Evolutionary conservation across 1,284 basidiomycete species (phyloP).

Genomic region (Afroboletus lepidellus): DNA sequence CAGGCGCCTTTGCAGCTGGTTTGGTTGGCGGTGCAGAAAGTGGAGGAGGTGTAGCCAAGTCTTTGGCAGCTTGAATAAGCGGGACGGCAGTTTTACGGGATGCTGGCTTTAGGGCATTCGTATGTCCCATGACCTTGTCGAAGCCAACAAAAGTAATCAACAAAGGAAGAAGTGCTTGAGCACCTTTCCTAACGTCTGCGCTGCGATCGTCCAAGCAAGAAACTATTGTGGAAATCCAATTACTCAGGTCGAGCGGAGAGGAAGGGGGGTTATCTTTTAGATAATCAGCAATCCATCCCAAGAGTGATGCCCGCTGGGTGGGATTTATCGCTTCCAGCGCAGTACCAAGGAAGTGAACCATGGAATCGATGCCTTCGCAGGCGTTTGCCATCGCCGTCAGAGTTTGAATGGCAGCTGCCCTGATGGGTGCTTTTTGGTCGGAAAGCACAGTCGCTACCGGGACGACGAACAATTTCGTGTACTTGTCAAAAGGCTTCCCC

Average conservation of each 20-base stretch:
- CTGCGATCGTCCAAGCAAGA: slow-evolving; percentile 89
- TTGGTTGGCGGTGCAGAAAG: slow-evolving; percentile 27
- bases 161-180: slow-evolving; percentile 78
- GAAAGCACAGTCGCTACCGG: slow-evolving; percentile 85
- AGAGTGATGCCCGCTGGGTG: slow-evolving; percentile 78
- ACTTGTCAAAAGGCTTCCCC: slow-evolving; percentile 94
- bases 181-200: slow-evolving; percentile 89
- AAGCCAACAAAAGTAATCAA: slow-evolving; percentile 80
- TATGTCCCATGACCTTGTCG: slow-evolving; percentile 85
- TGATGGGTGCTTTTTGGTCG: slow-evolving; percentile 90
- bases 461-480: slow-evolving; percentile 73
- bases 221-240: slow-evolving; percentile 73
- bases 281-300: slow-evolving; percentile 85
- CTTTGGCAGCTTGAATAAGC: slow-evolving; percentile 78
- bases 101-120: slow-evolving; percentile 87
- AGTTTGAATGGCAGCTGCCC: slow-evolving; percentile 76
- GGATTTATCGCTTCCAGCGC: slow-evolving; percentile 89
- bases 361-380: slow-evolving; percentile 79
- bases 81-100: slow-evolving; percentile 85
- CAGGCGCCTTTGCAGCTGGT: slow-evolving; percentile 25
- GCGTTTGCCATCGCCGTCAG: slow-evolving; percentile 84
- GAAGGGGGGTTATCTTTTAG: slow-evolving; percentile 65
- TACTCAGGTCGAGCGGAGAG: slow-evolving; percentile 68
- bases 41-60: slow-evolving; percentile 34
- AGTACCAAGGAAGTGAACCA: slow-evolving; percentile 77